Base-by-base conservation (phyloP, 2,329 filamentous ascomycete species). In the Dothistroma pini region DNA sequence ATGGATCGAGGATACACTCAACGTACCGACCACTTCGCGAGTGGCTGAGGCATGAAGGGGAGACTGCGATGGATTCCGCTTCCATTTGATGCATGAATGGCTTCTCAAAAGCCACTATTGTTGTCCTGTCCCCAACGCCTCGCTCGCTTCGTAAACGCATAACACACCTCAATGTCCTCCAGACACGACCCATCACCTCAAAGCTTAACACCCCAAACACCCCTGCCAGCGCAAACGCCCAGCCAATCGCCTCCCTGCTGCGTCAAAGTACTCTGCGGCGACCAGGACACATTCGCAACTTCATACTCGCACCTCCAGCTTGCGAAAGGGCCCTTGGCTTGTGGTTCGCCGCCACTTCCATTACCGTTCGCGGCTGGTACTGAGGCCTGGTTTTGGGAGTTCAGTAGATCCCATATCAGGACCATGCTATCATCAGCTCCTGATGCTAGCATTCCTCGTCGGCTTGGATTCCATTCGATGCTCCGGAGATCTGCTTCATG, bases 341-440 rank as follows among this genome's bases (percentile, higher is more conserved):
- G 49, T 61, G 70, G 64, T 35, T 72, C 71, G 29, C 60, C 65
- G n/a, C 62, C 64, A 44, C 68, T 52, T 67, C 70, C 69, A 49
- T 68, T 70, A 25, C 66, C 68, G 48, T 70, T 69, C 31, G 68
- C 38, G n/a, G 69, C 66, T 12, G 67, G 73, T 62, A 70, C 72
- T 22, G 72, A 68, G 50, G 71, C 71, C 44, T 77, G 74, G 63
- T 82, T 76, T 70, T 75, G 81, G 66, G 75, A 78, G 70, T 89
- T 93, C 66, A 97, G 83, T 10, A 99, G 81, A 75, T 99, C 95
- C 95, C 95, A 99, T 16, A 97, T 83, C 34, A 97, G 82, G 1
- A 97, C 93, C 67, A 95, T 85, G 65, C 87, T 93, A 75, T 99
- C 95, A 71, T 99, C 95, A 6, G 84, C 95, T 35, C 95, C 95